Conservation (phyloP, 441 rosid genomes). For the Macaranga tanarius region DNA sequence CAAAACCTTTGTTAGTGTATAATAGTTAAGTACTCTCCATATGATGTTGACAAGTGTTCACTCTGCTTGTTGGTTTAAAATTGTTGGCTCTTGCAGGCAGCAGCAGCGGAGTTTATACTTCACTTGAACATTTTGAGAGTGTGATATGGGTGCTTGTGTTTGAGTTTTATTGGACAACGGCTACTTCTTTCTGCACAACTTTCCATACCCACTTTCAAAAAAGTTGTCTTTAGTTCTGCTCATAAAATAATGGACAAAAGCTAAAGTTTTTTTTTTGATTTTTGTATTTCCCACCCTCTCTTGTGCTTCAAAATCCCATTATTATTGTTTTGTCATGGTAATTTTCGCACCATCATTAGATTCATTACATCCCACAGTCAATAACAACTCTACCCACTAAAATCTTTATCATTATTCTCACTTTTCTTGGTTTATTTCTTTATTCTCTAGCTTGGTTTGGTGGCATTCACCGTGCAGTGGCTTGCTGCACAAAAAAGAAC, state of each 20-base stretch:
- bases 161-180: conserved; percentile 58
- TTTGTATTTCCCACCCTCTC: neutral
- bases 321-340: conserved; percentile 28
- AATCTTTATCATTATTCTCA: conserved; percentile 1
- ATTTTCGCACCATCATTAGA: conserved; percentile 24
- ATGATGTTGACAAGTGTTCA: neutral
- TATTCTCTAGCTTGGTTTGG: conserved; percentile 12
- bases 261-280: neutral
- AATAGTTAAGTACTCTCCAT: neutral
- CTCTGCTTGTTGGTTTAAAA: too few species aligned
- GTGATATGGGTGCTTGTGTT: conserved; percentile 18
- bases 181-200: conserved; percentile 44
- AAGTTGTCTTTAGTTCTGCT: conserved; percentile 13
- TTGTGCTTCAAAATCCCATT: conserved; percentile 18
- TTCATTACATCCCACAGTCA: conserved; percentile 22
- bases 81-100: neutral
- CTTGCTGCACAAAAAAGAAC: conserved; percentile 29
- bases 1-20: neutral
- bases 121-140: conserved; percentile 13
- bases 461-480: conserved; percentile 30
- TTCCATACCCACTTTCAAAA: conserved; percentile 36
- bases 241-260: conserved; percentile 16
- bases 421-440: neutral
- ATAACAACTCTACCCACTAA: conserved; percentile 10
- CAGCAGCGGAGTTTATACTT: neutral